Base-by-base conservation (phyloP, 441 rosid genomes). In the Corymbia calophylla region DNA sequence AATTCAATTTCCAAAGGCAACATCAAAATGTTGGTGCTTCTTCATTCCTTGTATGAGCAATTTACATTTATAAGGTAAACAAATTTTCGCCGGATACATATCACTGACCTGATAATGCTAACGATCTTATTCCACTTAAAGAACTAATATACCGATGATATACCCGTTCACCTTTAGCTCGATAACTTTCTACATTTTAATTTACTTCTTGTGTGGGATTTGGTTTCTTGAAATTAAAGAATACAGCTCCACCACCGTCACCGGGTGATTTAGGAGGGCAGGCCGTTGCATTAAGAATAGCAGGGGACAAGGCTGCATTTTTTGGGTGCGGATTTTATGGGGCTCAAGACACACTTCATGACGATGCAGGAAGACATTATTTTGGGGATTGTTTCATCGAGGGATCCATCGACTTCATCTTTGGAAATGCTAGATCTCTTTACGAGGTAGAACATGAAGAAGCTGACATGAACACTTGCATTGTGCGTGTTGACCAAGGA, bases 321-420 rank as follows among this genome's bases (percentile, higher is more conserved):
- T 95, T 94, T 55, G 93, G 96, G 3, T 97, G 99, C 90, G 99
- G 99, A 77, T 94, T 97, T 90, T 96, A 91, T 85, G 97, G 99
- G 87, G 95, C 97, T 25, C 99, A 97, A 93, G 98, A 97, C 91
- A 97, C 99, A 0, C 97, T 97, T 88, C 92, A 92, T 91, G 99
- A 97, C 85, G 95, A 95, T 88, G 89, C 54, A 13, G 99, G 99
- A 25, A 94, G 94, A 66, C 99, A 97, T 91, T 97, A 93, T 88
- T 97, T 92, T 90, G 94, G 91, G 88, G 94, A 93, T 23, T 97
- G 98, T 70, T 95, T 95, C 92, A 95, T 97, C 5, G 95, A 97
- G 93, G 98, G 98, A 48, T 97, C 99, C n/a, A 95, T 96, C 60
- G 98, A 97, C 91, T 96, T 97, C 91, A 97, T 96, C 81, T 97